Evolutionary conservation across 176 grass and related monocot genomes (phyloP).

Genomic region (Ensete ventricosum): DNA sequence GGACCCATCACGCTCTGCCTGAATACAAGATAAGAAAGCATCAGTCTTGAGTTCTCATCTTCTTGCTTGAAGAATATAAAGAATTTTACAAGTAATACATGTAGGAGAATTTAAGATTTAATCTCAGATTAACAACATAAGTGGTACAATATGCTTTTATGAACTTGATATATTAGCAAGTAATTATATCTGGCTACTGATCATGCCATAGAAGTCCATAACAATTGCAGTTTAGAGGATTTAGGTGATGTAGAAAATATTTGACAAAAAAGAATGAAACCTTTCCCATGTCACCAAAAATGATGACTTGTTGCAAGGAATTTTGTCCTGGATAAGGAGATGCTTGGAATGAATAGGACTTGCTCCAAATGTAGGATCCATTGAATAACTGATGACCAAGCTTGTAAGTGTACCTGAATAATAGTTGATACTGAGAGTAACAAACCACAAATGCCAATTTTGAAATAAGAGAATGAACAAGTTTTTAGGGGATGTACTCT

Average conservation of each 20-base stretch:
- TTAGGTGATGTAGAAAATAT: no score
- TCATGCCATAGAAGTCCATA: no score
- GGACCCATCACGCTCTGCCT: conserved; percentile 82
- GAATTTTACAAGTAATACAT: no score
- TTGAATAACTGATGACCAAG: conserved; percentile 40
- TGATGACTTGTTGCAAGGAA: conserved; percentile 61
- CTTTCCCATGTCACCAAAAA: conserved; percentile 98
- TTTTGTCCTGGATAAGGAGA: conserved; percentile 76
- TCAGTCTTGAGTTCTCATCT: background rate
- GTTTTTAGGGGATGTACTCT: conserved; percentile 29
- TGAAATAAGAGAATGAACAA: background rate
- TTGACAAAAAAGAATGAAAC: conserved; percentile 14
- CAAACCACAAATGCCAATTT: background rate
- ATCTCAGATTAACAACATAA: no score
- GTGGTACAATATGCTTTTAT: no score
- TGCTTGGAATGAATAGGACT: conserved; percentile 52
- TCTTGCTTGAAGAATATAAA: background rate
- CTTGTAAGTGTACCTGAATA: conserved; percentile 65
- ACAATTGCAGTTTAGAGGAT: no score
- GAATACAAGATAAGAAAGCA: background rate
- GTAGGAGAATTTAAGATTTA: no score
- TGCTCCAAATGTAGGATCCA: conserved; percentile 55
- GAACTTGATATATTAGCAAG: no score
- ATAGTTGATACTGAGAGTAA: background rate
- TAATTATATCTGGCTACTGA: no score